A percentile compares a stretch with the other conserved stretches of the same genome.
Evolutionary conservation across 306 rosid genomes (phyloP).

Genomic region (barrel medic (Medicago truncatula)): DNA sequence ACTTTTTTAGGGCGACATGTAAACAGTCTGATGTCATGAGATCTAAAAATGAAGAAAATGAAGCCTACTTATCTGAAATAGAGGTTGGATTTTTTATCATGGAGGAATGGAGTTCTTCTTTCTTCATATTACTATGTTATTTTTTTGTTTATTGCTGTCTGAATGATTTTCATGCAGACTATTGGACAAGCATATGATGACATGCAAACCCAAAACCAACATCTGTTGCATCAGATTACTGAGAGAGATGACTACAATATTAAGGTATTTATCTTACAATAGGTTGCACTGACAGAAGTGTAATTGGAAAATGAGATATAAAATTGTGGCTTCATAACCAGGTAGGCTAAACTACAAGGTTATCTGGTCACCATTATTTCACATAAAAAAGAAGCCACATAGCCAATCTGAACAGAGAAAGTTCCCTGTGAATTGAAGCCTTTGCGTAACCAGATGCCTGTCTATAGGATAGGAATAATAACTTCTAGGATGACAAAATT

Average conservation of each 20-base stretch:
- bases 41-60: slow-evolving; percentile 88
- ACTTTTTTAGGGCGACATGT: slow-evolving; percentile 64
- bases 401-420: no score
- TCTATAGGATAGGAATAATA: no score
- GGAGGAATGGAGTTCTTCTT: slow-evolving; percentile 32
- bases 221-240: slow-evolving; percentile 90
- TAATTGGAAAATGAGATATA: slow-evolving; percentile 4
- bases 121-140: slow-evolving; percentile 27
- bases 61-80: slow-evolving; percentile 93
- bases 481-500: no score
- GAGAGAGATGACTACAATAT: slow-evolving; percentile 98
- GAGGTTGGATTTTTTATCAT: slow-evolving; percentile 64
- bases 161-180: slow-evolving; percentile 59
- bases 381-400: no score
- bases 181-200: slow-evolving; percentile 98
- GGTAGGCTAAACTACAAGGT: no score
- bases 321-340: no score
- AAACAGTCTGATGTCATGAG: slow-evolving; percentile 64
- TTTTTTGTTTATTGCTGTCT: slow-evolving; percentile 32
- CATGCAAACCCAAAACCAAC: slow-evolving; percentile 99
- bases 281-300: slow-evolving; percentile 7
- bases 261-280: slow-evolving; percentile 63
- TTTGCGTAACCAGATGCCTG: no score
- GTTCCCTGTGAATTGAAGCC: no score
- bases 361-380: no score